These are phyloP conservation scores for Cardamine resedifolia DNA, from an alignment of 345 rosid species.

Conservation along the genomic window DNA sequence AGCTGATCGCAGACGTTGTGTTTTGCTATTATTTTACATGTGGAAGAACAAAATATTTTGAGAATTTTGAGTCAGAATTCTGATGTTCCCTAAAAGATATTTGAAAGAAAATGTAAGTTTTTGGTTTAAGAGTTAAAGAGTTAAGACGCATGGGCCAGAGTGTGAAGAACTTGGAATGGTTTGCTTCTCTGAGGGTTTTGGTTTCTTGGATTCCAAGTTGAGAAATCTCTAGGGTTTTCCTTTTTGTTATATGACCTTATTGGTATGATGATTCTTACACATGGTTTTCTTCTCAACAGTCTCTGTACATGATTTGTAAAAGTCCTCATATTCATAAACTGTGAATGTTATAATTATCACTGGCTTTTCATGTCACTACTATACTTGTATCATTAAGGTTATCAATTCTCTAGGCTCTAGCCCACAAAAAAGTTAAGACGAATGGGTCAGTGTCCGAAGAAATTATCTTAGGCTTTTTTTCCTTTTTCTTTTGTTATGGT, in stretches of 20 bases:
- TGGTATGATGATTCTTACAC: too few species aligned
- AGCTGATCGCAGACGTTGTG: conserved; percentile 14
- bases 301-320: background rate
- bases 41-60: background rate
- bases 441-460: too few species aligned
- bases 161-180: background rate
- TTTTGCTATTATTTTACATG: conserved; percentile 21
- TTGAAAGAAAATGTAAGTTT: background rate
- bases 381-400: too few species aligned
- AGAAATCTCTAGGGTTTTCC: background rate
- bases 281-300: background rate
- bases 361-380: background rate
- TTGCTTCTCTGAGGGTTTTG: background rate
- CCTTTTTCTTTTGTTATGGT: background rate
- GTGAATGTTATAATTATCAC: background rate
- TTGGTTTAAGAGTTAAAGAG: background rate
- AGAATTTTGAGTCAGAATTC: background rate
- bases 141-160: background rate
- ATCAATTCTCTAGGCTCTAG: too few species aligned
- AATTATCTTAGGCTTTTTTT: too few species aligned
- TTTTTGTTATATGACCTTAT: too few species aligned
- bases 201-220: background rate
- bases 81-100: background rate
- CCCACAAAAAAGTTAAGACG: too few species aligned
- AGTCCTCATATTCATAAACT: background rate